Conservation (phyloP, 2,329 filamentous ascomycete genomes). For the Aureobasidium vineae region DNA sequence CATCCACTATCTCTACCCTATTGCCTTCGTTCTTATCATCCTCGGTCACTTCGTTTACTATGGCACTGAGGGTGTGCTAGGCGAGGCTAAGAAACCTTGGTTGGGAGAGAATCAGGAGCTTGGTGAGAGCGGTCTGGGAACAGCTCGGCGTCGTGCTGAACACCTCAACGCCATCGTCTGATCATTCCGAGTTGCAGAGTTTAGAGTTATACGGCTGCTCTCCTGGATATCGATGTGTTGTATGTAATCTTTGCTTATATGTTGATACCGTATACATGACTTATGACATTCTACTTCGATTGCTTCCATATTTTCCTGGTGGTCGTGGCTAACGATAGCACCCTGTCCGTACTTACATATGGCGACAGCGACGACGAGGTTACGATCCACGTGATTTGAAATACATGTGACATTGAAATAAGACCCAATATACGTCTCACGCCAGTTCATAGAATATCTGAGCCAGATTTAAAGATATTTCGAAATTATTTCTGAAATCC, state of each 20-base stretch:
- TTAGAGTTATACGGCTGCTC: not conserved
- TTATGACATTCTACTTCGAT: not conserved
- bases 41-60: slow-evolving; percentile 85
- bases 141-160: slow-evolving; percentile 66
- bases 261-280: not conserved
- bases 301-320: not conserved
- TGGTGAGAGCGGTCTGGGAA: slow-evolving; percentile 77
- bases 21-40: slow-evolving; percentile 92
- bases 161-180: slow-evolving; percentile 20
- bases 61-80: slow-evolving; percentile 73
- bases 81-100: slow-evolving; percentile 94
- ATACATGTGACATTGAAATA: no score
- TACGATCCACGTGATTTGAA: no score
- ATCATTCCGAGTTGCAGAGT: not conserved
- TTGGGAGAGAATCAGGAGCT: slow-evolving; percentile 80
- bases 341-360: no score
- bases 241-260: not conserved
- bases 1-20: slow-evolving; percentile 89
- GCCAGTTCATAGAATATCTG: no score
- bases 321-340: no score
- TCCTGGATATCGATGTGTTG: not conserved
- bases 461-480: no score
- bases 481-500: no score
- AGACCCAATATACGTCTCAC: no score
- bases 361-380: no score